Conservation (phyloP, 2,329 filamentous ascomycete species). For the Penicillium olsonii region DNA sequence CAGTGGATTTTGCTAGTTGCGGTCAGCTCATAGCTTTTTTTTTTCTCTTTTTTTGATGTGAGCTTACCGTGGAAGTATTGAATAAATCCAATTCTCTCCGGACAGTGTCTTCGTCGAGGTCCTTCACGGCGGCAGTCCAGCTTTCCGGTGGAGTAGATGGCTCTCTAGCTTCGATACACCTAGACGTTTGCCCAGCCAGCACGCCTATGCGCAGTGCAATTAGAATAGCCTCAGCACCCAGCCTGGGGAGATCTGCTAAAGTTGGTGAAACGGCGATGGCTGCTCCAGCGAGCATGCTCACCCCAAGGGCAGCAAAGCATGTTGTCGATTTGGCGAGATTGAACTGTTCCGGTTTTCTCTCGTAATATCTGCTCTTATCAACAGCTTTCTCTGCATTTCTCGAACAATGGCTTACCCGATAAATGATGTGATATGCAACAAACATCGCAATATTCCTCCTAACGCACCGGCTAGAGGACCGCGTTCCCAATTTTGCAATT, state of each 20-base stretch:
- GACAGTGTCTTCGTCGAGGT: background rate
- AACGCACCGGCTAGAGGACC: background rate
- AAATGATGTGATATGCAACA: background rate
- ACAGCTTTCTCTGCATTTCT: background rate
- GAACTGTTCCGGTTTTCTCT: background rate
- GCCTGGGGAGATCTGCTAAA: background rate
- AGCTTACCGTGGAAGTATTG: background rate
- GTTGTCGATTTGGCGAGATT: background rate
- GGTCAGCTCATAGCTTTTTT: background rate
- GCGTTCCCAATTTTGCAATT: background rate
- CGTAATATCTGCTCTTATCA: background rate
- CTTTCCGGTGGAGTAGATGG: background rate
- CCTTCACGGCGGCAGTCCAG: background rate
- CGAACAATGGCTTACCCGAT: background rate
- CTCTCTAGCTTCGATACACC: background rate
- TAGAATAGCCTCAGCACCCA: background rate
- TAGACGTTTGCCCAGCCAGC: background rate
- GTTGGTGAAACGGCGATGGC: background rate
- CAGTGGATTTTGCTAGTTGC: background rate
- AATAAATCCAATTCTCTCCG: background rate
- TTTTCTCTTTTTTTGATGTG: too few relatives aligned
- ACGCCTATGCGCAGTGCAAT: background rate
- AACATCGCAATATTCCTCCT: background rate
- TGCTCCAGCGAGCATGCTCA: background rate
- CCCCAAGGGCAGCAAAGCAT: background rate